Conservation (phyloP, 805 yeast genomes). For the Ogataea ramenticola region DNA sequence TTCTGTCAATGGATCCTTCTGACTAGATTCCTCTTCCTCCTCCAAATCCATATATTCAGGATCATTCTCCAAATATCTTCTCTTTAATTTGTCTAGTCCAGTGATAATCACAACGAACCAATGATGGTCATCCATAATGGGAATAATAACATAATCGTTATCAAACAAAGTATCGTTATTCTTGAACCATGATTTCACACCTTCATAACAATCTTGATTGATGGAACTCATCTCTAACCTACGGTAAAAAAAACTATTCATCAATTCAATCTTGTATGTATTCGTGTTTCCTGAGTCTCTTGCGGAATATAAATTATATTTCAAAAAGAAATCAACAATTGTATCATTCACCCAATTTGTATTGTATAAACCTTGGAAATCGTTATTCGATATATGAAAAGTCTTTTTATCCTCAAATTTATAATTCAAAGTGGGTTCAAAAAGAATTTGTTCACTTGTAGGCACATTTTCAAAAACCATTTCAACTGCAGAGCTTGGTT, state of each 20-base stretch:
- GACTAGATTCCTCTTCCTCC: neutral
- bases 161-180: conserved; percentile 51
- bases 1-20: no score
- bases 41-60: no score
- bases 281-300: conserved; percentile 24
- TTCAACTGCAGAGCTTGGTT: conserved; percentile 17
- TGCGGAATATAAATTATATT: conserved; percentile 35
- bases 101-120: conserved; percentile 82
- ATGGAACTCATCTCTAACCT: conserved; percentile 35
- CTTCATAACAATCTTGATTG: conserved; percentile 41
- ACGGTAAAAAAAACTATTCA: conserved; percentile 81
- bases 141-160: conserved; percentile 60
- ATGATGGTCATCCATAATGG: conserved; percentile 74
- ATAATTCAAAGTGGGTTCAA: conserved; percentile 34
- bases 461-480: conserved; percentile 23
- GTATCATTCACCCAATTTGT: conserved; percentile 88
- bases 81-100: conserved; percentile 33
- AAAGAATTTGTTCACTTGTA: conserved; percentile 21
- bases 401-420: conserved; percentile 46
- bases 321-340: conserved; percentile 76
- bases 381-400: conserved; percentile 56
- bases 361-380: conserved; percentile 71
- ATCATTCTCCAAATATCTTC: neutral
- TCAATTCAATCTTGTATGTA: conserved; percentile 38
- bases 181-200: conserved; percentile 72